Evolutionary conservation across 2,329 filamentous ascomycete species (phyloP), one percentile per base, ranked within the genome.

Genomic region (Aspergillus cejpii): DNA sequence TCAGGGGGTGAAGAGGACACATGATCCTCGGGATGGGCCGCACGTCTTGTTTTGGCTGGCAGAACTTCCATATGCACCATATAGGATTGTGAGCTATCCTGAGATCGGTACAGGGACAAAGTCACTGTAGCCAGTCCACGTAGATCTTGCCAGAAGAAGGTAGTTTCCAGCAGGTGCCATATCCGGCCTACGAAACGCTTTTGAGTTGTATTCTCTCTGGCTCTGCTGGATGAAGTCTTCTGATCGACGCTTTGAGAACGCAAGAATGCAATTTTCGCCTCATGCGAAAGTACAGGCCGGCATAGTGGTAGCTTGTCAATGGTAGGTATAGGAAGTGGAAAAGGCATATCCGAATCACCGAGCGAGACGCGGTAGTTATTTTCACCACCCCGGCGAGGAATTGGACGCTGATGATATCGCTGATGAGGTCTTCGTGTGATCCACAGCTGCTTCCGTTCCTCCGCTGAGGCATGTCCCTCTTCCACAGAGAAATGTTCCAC

Each of bases 251-350:
- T 34, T 5, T 19, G 5, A 11, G 31, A 34, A n/a, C 17, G 8
- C 17, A 34, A 20, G 17, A 34, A 34, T 10, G 31, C 31, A 5
- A 20, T n/a, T 3, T 43, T n/a, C 26, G 24, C 34, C 14, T 43
- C 33, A 21, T 28, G 21, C 2, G 36, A 19, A 26, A 49, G 26
- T 8, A 41, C 14, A 24, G 29, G 39, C n/a, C 39, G 43, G 17
- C 41, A 46, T 17, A 54, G 37, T 17, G 47, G 50, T 15, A 51
- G 37, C 3, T 43, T 51, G n/a, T 49, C 44, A 17, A 49, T 41
- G 7, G 48, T 49, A 12, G 52, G 50, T 17, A 48, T 48, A 7
- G 44, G 44, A 10, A 40, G 41, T n/a, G 50, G 52, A 28, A 50
- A 54, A 26, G 51, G 47, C 36, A 40, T 34, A 24, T 42, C 39